These are phyloP conservation scores for Sanghuangporus weigelae DNA, from an alignment of 1,284 basidiomycete genomes.

Conservation along the genomic window DNA sequence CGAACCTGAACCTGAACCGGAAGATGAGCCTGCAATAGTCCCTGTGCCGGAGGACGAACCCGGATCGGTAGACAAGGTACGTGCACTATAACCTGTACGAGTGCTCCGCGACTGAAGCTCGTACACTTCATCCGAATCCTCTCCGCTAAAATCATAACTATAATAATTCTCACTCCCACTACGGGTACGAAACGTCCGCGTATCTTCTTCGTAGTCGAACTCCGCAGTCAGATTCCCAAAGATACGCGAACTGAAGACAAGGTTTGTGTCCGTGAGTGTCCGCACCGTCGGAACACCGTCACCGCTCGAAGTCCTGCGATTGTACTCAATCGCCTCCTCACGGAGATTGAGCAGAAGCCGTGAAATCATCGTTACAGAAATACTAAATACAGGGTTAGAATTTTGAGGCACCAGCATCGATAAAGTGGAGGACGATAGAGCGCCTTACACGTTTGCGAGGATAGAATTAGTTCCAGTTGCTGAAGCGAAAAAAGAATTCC, in stretches of 20 bases:
- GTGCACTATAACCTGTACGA: constrained; percentile 1
- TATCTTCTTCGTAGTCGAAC: constrained; percentile 1
- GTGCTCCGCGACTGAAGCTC: constrained; percentile 8
- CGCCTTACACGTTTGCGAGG: constrained; percentile 14
- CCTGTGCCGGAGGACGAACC: constrained; percentile 6
- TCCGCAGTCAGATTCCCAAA: constrained; percentile 16
- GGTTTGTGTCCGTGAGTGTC: constrained; percentile 15
- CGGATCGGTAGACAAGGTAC: background rate
- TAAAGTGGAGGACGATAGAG: background rate
- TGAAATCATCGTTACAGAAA: constrained; percentile 15
- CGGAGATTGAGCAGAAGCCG: constrained; percentile 16
- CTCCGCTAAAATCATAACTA: constrained; percentile 5
- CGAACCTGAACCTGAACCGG: constrained; percentile 7
- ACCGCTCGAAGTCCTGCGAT: background rate
- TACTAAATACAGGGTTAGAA: background rate
- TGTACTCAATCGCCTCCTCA: constrained; percentile 8
- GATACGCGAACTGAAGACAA: constrained; percentile 17
- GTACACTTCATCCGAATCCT: constrained; percentile 1
- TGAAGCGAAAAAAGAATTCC: constrained; percentile 13
- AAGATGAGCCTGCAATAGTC: constrained; percentile 3
- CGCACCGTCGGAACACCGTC: background rate
- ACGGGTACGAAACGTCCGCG: background rate
- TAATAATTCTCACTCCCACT: constrained; percentile 8
- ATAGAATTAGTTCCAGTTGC: constrained; percentile 16
- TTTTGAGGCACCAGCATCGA: background rate